These are phyloP conservation scores for Meyerozyma carpophila DNA, from an alignment of 1,139 yeast genomes.

Conservation along the genomic window DNA sequence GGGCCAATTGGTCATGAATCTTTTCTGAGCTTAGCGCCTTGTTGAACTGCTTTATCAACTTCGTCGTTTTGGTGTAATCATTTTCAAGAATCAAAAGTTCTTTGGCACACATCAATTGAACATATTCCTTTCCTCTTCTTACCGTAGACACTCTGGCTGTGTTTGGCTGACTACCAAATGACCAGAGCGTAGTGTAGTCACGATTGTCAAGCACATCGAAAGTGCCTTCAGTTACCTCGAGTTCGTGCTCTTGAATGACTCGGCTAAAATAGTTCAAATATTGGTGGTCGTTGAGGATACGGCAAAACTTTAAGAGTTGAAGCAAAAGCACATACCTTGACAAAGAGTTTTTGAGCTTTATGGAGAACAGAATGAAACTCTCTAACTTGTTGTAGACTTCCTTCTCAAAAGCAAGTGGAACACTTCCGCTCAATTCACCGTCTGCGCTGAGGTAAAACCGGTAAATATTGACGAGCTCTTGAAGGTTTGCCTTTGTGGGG, in stretches of 20 bases:
- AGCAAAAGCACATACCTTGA: slow-evolving; percentile 29
- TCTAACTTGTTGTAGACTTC: slow-evolving; percentile 56
- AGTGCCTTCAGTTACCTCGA: slow-evolving; percentile 4
- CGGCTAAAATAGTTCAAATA: slow-evolving; percentile 23
- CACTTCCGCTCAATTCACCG: slow-evolving; percentile 41
- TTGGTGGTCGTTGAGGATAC: slow-evolving; percentile 31
- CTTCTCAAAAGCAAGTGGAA: slow-evolving; percentile 47
- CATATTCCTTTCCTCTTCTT: slow-evolving; percentile 6
- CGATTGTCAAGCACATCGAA: slow-evolving; percentile 8
- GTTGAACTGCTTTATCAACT: slow-evolving; percentile 22
- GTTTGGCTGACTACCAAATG: slow-evolving; percentile 4
- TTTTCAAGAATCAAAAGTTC: slow-evolving; percentile 8
- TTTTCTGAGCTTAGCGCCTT: slow-evolving; percentile 15
- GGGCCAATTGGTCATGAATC: slow-evolving; percentile 7
- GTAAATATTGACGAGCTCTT: slow-evolving; percentile 24
- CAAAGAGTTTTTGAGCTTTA: slow-evolving; percentile 33
- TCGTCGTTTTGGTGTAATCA: slow-evolving; percentile 1
- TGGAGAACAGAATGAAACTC: slow-evolving; percentile 52
- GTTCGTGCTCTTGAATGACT: slow-evolving; percentile 8
- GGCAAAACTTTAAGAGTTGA: slow-evolving; percentile 30
- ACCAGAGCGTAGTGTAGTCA: slow-evolving; percentile 1
- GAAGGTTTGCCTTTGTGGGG: slow-evolving; percentile 23
- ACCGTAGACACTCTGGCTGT: background rate
- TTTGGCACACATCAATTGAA: slow-evolving; percentile 7
- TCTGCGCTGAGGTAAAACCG: slow-evolving; percentile 49